These are phyloP conservation scores for Colletotrichum cereale DNA, from an alignment of 2,329 filamentous ascomycete species.

Conservation along the genomic window DNA sequence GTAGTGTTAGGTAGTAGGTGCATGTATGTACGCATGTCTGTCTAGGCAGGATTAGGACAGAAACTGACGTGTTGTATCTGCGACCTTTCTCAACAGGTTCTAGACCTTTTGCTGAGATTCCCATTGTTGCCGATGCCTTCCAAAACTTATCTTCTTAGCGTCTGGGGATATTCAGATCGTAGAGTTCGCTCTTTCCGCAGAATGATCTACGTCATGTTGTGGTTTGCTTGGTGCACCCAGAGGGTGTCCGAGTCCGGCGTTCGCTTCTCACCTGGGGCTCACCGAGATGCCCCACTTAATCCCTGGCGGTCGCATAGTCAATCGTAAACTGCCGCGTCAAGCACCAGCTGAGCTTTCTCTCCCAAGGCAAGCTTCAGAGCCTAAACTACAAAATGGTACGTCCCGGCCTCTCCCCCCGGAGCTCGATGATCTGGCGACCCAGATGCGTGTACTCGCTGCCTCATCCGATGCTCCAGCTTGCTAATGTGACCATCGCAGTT, in stretches of 20 bases:
- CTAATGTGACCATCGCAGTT: constrained; percentile 58
- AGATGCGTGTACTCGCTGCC: neutral
- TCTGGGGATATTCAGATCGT: too few species aligned
- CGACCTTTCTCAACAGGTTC: too few species aligned
- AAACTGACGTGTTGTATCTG: too few species aligned
- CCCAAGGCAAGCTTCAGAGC: constrained; percentile 37
- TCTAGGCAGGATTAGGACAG: too few species aligned
- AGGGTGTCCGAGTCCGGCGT: neutral
- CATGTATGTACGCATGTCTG: too few species aligned
- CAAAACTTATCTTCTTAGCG: too few species aligned
- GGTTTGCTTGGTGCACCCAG: neutral
- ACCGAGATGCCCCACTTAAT: constrained; percentile 32
- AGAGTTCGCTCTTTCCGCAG: neutral
- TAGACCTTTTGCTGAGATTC: neutral
- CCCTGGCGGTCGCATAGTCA: constrained; percentile 33
- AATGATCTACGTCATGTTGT: constrained; percentile 6
- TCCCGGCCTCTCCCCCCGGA: neutral
- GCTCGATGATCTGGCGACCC: neutral
- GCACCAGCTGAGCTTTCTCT: constrained; percentile 32
- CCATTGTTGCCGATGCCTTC: neutral
- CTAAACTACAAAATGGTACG: constrained; percentile 35
- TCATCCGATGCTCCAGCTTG: neutral
- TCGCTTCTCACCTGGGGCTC: constrained; percentile 25
- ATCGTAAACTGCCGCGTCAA: constrained; percentile 29
- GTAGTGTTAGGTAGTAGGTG: neutral